phyloP scores from a whole-genome alignment of 495 filamentous ascomycete species.

The Xylaria cubensis region DNA sequence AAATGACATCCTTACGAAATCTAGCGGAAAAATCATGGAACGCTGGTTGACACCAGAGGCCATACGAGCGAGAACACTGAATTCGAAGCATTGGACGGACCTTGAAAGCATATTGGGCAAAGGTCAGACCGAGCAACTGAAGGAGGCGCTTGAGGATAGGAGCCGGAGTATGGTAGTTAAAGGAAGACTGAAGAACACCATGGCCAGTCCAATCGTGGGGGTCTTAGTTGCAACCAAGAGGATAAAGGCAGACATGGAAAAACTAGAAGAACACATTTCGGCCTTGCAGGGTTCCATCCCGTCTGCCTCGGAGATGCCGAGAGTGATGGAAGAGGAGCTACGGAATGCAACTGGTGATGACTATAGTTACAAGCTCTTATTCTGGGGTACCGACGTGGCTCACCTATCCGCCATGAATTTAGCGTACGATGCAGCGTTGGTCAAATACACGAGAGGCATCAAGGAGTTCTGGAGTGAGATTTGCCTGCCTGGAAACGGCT shows the following conservation, averaged over 20 bases:
- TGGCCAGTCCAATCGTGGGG: not conserved
- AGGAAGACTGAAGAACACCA: not conserved
- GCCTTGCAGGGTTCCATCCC: not conserved
- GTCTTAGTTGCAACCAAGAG: not conserved
- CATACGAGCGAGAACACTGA: not conserved
- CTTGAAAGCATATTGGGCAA: not conserved
- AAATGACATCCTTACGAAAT: not conserved
- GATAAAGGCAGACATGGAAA: not conserved
- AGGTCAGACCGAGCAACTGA: not conserved
- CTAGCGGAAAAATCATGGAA: not conserved
- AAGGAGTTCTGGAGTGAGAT: constrained; percentile 1
- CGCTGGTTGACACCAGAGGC: not conserved
- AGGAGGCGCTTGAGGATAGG: not conserved
- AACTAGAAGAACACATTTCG: not conserved
- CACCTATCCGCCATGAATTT: not conserved
- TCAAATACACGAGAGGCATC: not conserved
- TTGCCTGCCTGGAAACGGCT: not conserved
- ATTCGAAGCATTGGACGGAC: not conserved
- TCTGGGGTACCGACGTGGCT: not conserved
- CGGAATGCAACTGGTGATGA: not conserved
- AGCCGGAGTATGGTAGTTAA: not conserved
- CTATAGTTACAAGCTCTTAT: not conserved
- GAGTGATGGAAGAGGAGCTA: constrained; percentile 1
- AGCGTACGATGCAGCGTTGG: not conserved
- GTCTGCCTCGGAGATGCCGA: not conserved